These are phyloP conservation scores for Arthrinium puccinioides DNA, from an alignment of 2,329 filamentous ascomycete species.

Conservation along the genomic window DNA sequence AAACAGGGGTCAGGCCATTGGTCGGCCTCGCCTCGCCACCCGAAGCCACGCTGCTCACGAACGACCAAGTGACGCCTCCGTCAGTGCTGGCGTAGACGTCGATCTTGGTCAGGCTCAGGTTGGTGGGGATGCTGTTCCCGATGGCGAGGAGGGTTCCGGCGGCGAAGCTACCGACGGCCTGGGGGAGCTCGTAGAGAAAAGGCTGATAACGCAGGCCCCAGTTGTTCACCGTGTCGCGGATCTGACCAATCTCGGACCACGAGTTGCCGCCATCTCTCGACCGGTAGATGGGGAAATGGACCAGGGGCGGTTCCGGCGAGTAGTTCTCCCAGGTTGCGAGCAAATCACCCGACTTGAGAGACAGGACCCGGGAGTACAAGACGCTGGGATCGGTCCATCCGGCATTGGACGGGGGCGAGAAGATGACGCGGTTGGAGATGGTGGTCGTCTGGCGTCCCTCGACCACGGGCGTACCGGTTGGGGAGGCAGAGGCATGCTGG, in stretches of 20 bases:
- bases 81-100: slow-evolving; percentile 62
- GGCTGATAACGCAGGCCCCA: slow-evolving; percentile 66
- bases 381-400: slow-evolving; percentile 33
- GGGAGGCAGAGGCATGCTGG: background rate
- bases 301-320: slow-evolving; percentile 46
- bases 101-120: slow-evolving; percentile 58
- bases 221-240: slow-evolving; percentile 56
- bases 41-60: slow-evolving; percentile 56
- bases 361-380: slow-evolving; percentile 35
- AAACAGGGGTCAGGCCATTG: slow-evolving; percentile 62
- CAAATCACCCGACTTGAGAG: slow-evolving; percentile 36
- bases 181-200: slow-evolving; percentile 55
- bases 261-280: slow-evolving; percentile 47
- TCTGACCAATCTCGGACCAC: slow-evolving; percentile 57
- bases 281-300: slow-evolving; percentile 46
- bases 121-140: slow-evolving; percentile 50
- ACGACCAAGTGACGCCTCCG: slow-evolving; percentile 55
- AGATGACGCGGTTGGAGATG: slow-evolving; percentile 26
- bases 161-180: slow-evolving; percentile 47
- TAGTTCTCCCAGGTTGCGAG: slow-evolving; percentile 51
- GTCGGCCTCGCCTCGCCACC: slow-evolving; percentile 54
- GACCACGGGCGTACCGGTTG: background rate
- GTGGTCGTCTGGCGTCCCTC: slow-evolving; percentile 3
- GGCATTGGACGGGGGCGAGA: slow-evolving; percentile 28
- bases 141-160: slow-evolving; percentile 57